Evolutionary conservation across 176 grass and related monocot genomes (phyloP).

Genomic region (Musa troglodytarum): DNA sequence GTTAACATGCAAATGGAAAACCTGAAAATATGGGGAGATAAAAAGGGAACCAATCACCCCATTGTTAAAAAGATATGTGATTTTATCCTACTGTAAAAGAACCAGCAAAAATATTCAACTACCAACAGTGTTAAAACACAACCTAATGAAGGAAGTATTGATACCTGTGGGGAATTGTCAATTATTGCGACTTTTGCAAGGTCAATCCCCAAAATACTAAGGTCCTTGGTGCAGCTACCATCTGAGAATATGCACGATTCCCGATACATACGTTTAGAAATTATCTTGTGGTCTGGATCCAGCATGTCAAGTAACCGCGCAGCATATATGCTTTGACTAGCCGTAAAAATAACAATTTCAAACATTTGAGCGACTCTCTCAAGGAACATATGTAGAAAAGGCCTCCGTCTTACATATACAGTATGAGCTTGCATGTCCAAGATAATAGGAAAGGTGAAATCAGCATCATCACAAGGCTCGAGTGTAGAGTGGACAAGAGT

Average conservation of each 20-base stretch:
- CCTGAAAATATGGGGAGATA: constrained; percentile 23
- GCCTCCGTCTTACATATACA: constrained; percentile 82
- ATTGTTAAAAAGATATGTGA: too few relatives aligned
- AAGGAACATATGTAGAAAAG: constrained; percentile 79
- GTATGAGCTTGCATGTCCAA: constrained; percentile 81
- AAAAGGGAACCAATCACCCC: background rate
- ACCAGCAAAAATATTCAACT: too few relatives aligned
- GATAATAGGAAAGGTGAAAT: constrained; percentile 80
- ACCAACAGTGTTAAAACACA: too few relatives aligned
- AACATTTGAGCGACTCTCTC: constrained; percentile 77
- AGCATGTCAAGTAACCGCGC: constrained; percentile 78
- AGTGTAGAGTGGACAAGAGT: constrained; percentile 93
- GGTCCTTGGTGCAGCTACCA: constrained; percentile 84
- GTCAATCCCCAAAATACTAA: constrained; percentile 70
- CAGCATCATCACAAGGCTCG: constrained; percentile 46
- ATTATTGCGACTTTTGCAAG: constrained; percentile 82
- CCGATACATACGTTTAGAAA: constrained; percentile 68
- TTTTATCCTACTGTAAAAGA: too few relatives aligned
- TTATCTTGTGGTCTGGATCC: constrained; percentile 70
- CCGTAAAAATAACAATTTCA: constrained; percentile 94
- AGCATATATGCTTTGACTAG: constrained; percentile 90
- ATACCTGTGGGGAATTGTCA: constrained; percentile 97
- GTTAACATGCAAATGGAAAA: constrained; percentile 89
- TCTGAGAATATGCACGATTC: constrained; percentile 91
- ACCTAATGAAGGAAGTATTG: background rate